Evolutionary conservation across 2,329 filamentous ascomycete species (phyloP).

Genomic region (Capronia coronata): DNA sequence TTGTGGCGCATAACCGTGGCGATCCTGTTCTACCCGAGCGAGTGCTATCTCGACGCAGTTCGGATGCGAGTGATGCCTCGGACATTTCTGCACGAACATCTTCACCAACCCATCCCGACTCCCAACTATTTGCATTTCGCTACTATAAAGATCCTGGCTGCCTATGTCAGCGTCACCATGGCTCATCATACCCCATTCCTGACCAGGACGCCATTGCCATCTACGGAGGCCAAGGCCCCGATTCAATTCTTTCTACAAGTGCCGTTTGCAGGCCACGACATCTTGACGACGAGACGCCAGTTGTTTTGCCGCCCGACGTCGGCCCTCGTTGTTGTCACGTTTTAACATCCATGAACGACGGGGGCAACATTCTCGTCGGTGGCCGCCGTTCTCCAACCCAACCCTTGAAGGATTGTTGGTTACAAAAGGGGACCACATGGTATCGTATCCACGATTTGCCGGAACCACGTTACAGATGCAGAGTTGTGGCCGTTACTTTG

Average conservation of each 20-base stretch:
- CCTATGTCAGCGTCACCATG: conserved; percentile 55
- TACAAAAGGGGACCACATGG: conserved; percentile 60
- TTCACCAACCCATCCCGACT: conserved; percentile 18
- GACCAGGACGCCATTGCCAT: conserved; percentile 33
- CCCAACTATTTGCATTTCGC: conserved; percentile 24
- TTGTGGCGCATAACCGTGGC: conserved; percentile 23
- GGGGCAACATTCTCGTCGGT: conserved; percentile 61
- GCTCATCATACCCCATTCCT: conserved; percentile 44
- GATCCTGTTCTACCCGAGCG: conserved; percentile 17
- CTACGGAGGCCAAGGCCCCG: conserved; percentile 42
- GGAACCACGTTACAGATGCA: conserved; percentile 65
- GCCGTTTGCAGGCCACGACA: conserved; percentile 28
- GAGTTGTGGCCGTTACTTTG: conserved; percentile 46
- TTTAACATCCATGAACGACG: conserved; percentile 57
- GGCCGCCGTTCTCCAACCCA: conserved; percentile 68
- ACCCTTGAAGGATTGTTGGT: conserved; percentile 68
- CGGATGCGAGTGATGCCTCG: conserved; percentile 22
- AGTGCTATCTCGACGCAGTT: conserved; percentile 16
- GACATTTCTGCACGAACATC: conserved; percentile 26
- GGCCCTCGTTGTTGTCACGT: conserved; percentile 64
- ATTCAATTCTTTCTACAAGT: conserved; percentile 44
- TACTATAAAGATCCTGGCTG: conserved; percentile 37
- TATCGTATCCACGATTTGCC: conserved; percentile 58
- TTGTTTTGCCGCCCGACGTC: conserved; percentile 39
- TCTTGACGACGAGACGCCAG: conserved; percentile 32